These are phyloP conservation scores for Stemphylium lycopersici DNA, from an alignment of 2,329 filamentous ascomycete species.

Conservation along the genomic window DNA sequence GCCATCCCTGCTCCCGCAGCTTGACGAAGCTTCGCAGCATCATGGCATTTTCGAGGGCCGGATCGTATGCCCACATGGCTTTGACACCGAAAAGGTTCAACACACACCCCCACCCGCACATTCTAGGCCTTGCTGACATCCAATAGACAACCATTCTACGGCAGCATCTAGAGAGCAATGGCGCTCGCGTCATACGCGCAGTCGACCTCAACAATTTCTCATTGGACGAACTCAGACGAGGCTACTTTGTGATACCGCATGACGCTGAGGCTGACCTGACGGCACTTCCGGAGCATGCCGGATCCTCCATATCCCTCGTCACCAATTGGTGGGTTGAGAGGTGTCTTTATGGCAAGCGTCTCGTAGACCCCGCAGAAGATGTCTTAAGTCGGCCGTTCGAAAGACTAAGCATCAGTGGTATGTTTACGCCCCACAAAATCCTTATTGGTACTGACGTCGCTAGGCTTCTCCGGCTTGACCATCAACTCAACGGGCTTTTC, in stretches of 20 bases:
- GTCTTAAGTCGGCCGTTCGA: slow-evolving; percentile 79
- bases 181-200: slow-evolving; percentile 40
- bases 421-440: slow-evolving; percentile 9
- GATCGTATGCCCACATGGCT: slow-evolving; percentile 52
- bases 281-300: slow-evolving; percentile 45
- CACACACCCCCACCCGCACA: neutral
- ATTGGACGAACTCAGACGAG: slow-evolving; percentile 36
- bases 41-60: slow-evolving; percentile 53
- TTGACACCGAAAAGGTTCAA: slow-evolving; percentile 51
- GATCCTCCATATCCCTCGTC: slow-evolving; percentile 53
- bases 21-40: slow-evolving; percentile 48
- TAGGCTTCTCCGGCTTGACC: slow-evolving; percentile 70
- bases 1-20: slow-evolving; percentile 1
- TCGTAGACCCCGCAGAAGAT: slow-evolving; percentile 72
- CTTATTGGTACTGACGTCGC: slow-evolving; percentile 25
- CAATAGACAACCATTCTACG: slow-evolving; percentile 42
- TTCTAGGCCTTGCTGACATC: slow-evolving; percentile 29
- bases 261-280: slow-evolving; percentile 46
- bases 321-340: slow-evolving; percentile 95
- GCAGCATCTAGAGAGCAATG: slow-evolving; percentile 41
- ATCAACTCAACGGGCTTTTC: slow-evolving; percentile 84
- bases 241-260: slow-evolving; percentile 55
- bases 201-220: slow-evolving; percentile 33
- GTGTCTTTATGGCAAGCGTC: slow-evolving; percentile 77
- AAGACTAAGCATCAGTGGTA: slow-evolving; percentile 67